Evolutionary conservation across 306 rosid species (phyloP).

Genomic region (Begonia loranthoides): DNA sequence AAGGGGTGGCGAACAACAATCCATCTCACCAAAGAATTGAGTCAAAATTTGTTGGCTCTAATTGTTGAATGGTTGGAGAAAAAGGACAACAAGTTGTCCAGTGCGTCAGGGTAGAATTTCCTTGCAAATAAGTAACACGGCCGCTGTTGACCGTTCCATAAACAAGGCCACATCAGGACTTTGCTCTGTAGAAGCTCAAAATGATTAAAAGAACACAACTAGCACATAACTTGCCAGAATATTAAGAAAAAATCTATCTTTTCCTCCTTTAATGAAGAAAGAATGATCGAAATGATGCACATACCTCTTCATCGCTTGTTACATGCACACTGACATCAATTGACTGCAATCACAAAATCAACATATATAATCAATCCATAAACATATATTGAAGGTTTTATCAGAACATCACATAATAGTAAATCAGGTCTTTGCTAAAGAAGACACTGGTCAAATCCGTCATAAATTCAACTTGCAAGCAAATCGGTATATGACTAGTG

Average conservation of each 20-base stretch:
- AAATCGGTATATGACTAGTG: no score
- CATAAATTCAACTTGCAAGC: no score
- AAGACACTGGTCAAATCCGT: no score
- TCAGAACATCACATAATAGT: background rate
- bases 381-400: background rate
- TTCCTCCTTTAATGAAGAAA: background rate
- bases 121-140: constrained; percentile 98
- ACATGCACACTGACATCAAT: constrained; percentile 82
- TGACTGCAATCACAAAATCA: constrained; percentile 56
- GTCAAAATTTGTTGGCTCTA: constrained; percentile 37
- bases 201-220: background rate
- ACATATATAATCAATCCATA: background rate
- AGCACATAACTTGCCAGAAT: background rate
- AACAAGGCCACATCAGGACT: constrained; percentile 92
- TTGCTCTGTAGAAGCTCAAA: constrained; percentile 43
- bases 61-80: constrained; percentile 67
- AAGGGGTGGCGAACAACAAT: constrained; percentile 26
- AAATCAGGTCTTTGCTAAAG: no score
- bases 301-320: constrained; percentile 80
- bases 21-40: constrained; percentile 64
- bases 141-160: constrained; percentile 76
- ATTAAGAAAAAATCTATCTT: constrained; percentile 3
- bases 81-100: constrained; percentile 47
- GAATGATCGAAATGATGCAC: constrained; percentile 1
- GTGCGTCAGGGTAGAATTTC: constrained; percentile 75